Percentiles rank a stretch among this genome's conserved stretches.
phyloP scores from a whole-genome alignment of 345 rosid species.

The Alliaria petiolata region DNA sequence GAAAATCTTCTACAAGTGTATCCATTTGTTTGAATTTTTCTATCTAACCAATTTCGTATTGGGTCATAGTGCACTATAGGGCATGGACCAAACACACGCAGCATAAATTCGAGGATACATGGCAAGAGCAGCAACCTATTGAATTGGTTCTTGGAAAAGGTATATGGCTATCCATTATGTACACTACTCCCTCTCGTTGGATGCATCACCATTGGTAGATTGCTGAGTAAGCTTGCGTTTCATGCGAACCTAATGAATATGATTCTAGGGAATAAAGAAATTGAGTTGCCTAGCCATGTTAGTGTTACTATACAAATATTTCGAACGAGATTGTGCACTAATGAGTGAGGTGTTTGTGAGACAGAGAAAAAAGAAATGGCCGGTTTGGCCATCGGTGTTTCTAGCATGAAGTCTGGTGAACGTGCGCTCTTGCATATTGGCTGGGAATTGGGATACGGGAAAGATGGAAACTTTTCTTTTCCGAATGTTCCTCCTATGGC shows the following conservation, averaged over 20 bases:
- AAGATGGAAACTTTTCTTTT: conserved; percentile 94
- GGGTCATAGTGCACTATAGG: conserved; percentile 68
- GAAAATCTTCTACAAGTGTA: not conserved
- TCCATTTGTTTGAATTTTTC: not conserved
- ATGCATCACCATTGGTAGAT: not conserved
- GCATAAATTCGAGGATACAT: conserved; percentile 91
- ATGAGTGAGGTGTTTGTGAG: conserved; percentile 4
- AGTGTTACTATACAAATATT: not conserved
- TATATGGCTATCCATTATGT: conserved; percentile 15
- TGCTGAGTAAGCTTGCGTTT: not conserved
- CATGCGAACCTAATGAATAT: not conserved
- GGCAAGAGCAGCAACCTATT: conserved; percentile 82
- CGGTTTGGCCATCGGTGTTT: conserved; percentile 85
- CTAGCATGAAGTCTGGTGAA: conserved; percentile 90
- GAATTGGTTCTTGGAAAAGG: conserved; percentile 89
- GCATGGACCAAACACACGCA: conserved; percentile 76
- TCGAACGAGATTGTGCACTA: not conserved
- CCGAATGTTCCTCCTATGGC: conserved; percentile 96
- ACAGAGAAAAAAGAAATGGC: conserved; percentile 91
- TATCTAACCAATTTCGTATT: conserved; percentile 22
- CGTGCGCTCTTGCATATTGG: conserved; percentile 73
- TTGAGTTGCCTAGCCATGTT: not conserved
- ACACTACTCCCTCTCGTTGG: not conserved
- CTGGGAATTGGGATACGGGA: conserved; percentile 92
- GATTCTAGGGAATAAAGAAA: not conserved